Percentiles rank a stretch among this genome's conserved stretches.
These are phyloP conservation scores for Thielaviopsis cerberus DNA, from an alignment of 2,329 filamentous ascomycete species.

Conservation along the genomic window DNA sequence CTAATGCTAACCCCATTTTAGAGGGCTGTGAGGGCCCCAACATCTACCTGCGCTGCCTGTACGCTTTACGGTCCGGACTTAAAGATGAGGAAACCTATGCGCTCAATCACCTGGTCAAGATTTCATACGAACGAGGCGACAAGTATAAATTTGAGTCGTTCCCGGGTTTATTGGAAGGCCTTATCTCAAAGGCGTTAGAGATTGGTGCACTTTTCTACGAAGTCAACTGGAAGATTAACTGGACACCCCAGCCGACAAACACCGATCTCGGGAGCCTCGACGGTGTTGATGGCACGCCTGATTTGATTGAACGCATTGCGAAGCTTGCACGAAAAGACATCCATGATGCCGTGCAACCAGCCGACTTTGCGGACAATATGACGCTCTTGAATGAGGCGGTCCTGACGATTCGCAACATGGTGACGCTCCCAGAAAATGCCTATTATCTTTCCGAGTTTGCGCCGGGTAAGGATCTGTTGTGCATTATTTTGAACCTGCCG, in stretches of 20 bases:
- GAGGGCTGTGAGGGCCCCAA: conserved; percentile 58
- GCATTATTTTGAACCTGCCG: conserved; percentile 65
- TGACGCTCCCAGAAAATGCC: conserved; percentile 80
- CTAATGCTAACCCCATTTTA: conserved; percentile 15
- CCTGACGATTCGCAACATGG: conserved; percentile 85
- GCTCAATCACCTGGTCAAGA: conserved; percentile 82
- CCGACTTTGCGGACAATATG: conserved; percentile 50
- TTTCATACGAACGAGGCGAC: conserved; percentile 83
- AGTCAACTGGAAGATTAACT: conserved; percentile 63
- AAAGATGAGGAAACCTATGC: conserved; percentile 78
- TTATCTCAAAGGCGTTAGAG: conserved; percentile 69
- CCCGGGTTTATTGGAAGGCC: conserved; percentile 66
- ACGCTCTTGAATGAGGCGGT: conserved; percentile 69
- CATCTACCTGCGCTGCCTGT: conserved; percentile 76
- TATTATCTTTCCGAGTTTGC: conserved; percentile 57
- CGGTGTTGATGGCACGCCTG: conserved; percentile 30
- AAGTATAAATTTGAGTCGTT: conserved; percentile 93
- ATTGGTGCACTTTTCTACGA: conserved; percentile 65
- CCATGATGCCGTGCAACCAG: conserved; percentile 53
- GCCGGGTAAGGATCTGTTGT: conserved; percentile 62
- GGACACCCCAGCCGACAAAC: conserved; percentile 30
- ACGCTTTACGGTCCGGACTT: conserved; percentile 64
- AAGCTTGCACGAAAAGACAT: conserved; percentile 40
- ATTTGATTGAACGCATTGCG: conserved; percentile 47
- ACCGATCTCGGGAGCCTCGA: conserved; percentile 29